These are phyloP conservation scores for Omphalea diandra DNA, from an alignment of 441 rosid genomes.

Conservation along the genomic window DNA sequence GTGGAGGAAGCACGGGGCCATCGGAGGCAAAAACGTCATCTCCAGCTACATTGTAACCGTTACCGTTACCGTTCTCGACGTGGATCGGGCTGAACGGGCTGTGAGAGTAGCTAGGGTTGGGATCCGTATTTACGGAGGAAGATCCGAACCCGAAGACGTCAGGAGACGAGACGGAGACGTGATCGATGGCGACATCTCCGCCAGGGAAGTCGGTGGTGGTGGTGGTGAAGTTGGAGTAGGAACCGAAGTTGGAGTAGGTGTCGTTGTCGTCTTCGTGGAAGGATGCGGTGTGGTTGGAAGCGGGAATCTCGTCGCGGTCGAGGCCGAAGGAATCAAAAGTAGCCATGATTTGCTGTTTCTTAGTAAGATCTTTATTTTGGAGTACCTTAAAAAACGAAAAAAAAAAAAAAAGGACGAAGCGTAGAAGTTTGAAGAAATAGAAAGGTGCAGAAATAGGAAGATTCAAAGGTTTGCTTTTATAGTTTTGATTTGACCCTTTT, in stretches of 20 bases:
- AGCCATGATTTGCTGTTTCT: constrained; percentile 29
- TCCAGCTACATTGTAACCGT: constrained; percentile 36
- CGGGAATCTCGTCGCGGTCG: constrained; percentile 47
- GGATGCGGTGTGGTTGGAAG: constrained; percentile 35
- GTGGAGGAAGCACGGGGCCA: constrained; percentile 68
- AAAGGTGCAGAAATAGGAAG: too few relatives aligned
- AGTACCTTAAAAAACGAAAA: too few relatives aligned
- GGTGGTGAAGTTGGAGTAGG: constrained; percentile 47
- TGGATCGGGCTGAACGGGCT: constrained; percentile 47
- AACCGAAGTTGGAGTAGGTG: constrained; percentile 46
- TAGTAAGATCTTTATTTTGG: too few relatives aligned
- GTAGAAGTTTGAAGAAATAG: too few relatives aligned
- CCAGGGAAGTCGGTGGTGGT: constrained; percentile 25
- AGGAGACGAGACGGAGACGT: constrained; percentile 40
- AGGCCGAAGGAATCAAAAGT: constrained; percentile 55
- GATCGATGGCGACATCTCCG: constrained; percentile 46
- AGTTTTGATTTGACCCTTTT: constrained; percentile 6
- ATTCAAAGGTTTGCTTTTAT: constrained; percentile 11
- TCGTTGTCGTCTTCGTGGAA: constrained; percentile 39
- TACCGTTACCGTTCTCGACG: constrained; percentile 50
- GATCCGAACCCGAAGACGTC: constrained; percentile 56
- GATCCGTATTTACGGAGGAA: constrained; percentile 34
- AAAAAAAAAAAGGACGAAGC: too few relatives aligned
- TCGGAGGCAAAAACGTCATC: constrained; percentile 45
- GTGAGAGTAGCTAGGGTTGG: constrained; percentile 38